Evolutionary conservation across 140 eudicot genomes (phyloP).

Genomic region (Oenanthe javanica): DNA sequence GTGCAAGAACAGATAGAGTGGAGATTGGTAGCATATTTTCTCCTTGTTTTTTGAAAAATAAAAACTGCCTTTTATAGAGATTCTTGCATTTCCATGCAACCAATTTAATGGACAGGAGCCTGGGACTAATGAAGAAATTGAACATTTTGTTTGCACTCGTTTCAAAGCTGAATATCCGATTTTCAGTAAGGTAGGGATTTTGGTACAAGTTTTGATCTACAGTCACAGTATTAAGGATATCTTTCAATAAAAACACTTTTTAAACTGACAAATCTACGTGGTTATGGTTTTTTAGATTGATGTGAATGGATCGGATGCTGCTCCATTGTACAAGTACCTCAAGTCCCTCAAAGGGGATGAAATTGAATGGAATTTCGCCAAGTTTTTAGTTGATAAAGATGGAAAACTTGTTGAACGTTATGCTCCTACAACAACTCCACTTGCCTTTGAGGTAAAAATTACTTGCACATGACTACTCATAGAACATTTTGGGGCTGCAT

Average conservation of each 20-base stretch:
- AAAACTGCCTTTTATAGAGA: no score
- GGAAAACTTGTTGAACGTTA: constrained; percentile 35
- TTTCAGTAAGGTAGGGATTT: background rate
- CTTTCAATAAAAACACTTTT: background rate
- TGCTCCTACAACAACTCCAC: constrained; percentile 46
- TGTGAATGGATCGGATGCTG: constrained; percentile 40
- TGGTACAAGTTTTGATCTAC: background rate
- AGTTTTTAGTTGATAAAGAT: constrained; percentile 39
- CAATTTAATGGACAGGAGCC: constrained; percentile 12
- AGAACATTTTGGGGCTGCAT: background rate
- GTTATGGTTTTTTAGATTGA: constrained; percentile 23
- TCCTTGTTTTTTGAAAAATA: no score
- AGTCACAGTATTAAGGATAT: background rate
- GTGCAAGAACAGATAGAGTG: no score
- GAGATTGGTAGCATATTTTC: no score
- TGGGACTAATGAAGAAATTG: constrained; percentile 11
- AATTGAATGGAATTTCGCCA: constrained; percentile 59
- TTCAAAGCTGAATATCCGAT: constrained; percentile 19
- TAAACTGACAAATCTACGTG: background rate
- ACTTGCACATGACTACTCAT: background rate
- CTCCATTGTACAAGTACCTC: constrained; percentile 51
- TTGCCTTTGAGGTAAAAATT: constrained; percentile 35
- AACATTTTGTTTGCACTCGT: constrained; percentile 11
- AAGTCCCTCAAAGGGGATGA: constrained; percentile 34
- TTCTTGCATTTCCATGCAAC: constrained; percentile 14